Evolutionary conservation across 768 basidiomycete genomes (phyloP), one percentile per base, ranked within the genome.

Genomic region (Russula sp.): DNA sequence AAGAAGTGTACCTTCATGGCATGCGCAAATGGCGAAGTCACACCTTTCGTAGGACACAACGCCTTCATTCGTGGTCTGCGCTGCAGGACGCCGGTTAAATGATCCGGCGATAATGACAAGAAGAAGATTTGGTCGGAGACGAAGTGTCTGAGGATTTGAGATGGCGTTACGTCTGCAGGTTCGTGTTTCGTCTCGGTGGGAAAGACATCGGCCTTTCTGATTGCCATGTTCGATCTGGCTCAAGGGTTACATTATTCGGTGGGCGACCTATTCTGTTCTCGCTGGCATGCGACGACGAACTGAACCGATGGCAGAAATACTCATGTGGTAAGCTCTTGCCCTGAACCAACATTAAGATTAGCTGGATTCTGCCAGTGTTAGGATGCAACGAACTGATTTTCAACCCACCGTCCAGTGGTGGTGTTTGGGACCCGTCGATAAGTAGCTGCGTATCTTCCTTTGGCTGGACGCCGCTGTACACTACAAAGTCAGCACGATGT

Each of bases 221-320:
- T 22, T 4, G 28, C 54, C 13, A 16, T 1, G 24, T 18, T 40
- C 38, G 14, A 18, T 53, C 16, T 22, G 74, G 77, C 75, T 77
- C 28, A 70, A 84, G 70, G 89, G 87, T 0, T 91, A 90, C 72
- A 84, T 83, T 67, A 90, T 92, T 67, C 86, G 89, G 51, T 88
- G 90, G 92, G 88, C 92, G 30, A 90, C 89, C 0, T 95, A 95
- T 73, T 88, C 85, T 30, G 81, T 89, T 96, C 22, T 90, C 89
- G 0, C 77, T 96, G 20, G 94, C 94, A 0, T 86, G 86, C 60
- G 92, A 94, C 57, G 94, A 96, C 70, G 94, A 96, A 73, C 77
- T 96, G 10, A 94, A 94, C 70, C 76, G 94, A 2, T 96, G 94
- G 94, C 91, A 94, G 66, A 96, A 94, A 72, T 92, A 91, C 65